Evolutionary conservation across 2,329 filamentous ascomycete genomes (phyloP).

Genomic region (Penicillium sp.): DNA sequence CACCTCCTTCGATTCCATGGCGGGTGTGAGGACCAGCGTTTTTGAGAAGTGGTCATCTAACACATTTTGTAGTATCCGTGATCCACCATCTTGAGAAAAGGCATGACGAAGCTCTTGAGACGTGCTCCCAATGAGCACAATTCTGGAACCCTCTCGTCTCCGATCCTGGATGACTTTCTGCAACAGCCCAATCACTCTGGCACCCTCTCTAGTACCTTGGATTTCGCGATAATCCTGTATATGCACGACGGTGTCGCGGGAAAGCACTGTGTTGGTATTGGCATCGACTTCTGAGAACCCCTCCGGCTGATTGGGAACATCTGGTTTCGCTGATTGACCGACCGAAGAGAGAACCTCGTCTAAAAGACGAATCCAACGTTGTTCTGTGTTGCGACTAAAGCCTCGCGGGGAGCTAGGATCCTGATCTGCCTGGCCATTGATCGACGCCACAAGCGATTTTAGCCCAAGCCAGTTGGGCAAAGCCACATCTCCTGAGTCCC

Average conservation of each 20-base stretch:
- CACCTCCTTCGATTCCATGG: constrained; percentile 38
- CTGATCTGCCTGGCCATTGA: constrained; percentile 29
- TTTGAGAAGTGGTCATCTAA: constrained; percentile 49
- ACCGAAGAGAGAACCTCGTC: constrained; percentile 35
- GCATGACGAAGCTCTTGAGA: constrained; percentile 49
- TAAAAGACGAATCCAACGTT: constrained; percentile 35
- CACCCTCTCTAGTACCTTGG: constrained; percentile 64
- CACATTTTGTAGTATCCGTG: constrained; percentile 49
- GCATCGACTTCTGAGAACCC: background rate
- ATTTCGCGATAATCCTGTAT: constrained; percentile 80
- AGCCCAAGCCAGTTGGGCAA: constrained; percentile 33
- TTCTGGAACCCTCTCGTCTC: constrained; percentile 66
- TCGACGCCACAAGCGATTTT: constrained; percentile 34
- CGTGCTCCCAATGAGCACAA: constrained; percentile 79
- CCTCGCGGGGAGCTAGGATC: constrained; percentile 18
- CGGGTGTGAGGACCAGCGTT: constrained; percentile 55
- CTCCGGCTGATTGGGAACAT: background rate
- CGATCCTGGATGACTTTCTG: constrained; percentile 68
- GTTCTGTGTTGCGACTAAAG: constrained; percentile 26
- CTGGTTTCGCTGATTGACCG: constrained; percentile 5
- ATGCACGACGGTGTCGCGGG: constrained; percentile 64
- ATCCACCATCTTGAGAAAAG: constrained; percentile 40
- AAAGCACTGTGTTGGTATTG: constrained; percentile 14
- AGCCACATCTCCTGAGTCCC: constrained; percentile 32
- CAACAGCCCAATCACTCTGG: constrained; percentile 66